Evolutionary conservation across 2,329 filamentous ascomycete genomes (phyloP), one percentile per base, ranked within the genome.

Genomic region (Botrytis medusae): DNA sequence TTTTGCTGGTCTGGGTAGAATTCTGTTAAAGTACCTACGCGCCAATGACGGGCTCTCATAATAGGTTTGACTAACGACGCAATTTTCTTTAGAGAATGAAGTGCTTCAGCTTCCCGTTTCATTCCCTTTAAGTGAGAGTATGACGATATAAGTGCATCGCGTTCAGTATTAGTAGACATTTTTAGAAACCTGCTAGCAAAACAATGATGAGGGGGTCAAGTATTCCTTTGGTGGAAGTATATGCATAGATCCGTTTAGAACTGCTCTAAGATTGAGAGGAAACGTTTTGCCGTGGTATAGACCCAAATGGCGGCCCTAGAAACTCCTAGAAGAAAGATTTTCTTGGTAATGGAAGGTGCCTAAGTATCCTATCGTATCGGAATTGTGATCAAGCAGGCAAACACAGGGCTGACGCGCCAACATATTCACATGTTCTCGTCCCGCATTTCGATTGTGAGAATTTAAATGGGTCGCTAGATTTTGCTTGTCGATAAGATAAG

Each of bases 41-140:
- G 91, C 93, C 94, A 98, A 72, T 87, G 87, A 61, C 93, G 89
- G 65, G 93, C 93, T 76, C 94, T 88, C 95, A 98, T 98, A 75
- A 98, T 93, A 29, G 95, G 95, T 82, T 97, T 98, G 75, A 98
- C 95, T 73, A 97, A 83, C 40, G 94, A 97, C 4, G 94, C 94
- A 59, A 97, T 87, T 82, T 92, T 95, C 79, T 90, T 92, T 37
- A 98, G 86, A 73, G 88, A 89, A 51, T 88, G 79, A 5, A 88
- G 80, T 18, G 86, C 87, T 74, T 88, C 86, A n/a, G 83, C 81
- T 75, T 86, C 84, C 18, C 86, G 82, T 18, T 83, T 82, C 14
- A 84, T 81, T 42, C 83, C 81, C 63, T 85, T 84, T n/a, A 88
- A 82, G 82, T 88, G 86, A 62, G 87, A 84, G 76, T 87, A 89